Evolutionary conservation across 805 yeast genomes (phyloP).

Genomic region (Scheffersomyces amazonensis): DNA sequence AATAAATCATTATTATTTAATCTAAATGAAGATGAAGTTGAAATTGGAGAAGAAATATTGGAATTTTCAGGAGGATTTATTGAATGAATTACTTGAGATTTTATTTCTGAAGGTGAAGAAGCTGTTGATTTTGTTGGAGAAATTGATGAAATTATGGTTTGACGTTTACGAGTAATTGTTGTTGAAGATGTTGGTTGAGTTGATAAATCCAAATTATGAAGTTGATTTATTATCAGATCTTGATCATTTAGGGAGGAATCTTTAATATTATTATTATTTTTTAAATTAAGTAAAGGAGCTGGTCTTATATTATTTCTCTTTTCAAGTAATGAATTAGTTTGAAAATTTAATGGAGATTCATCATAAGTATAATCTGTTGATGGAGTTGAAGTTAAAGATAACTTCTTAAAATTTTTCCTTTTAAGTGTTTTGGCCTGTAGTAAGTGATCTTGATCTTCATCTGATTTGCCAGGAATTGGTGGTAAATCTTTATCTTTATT

Average conservation of each 20-base stretch:
- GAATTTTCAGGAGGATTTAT: conserved; percentile 2
- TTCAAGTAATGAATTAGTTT: conserved; percentile 13
- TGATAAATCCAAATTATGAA: conserved; percentile 20
- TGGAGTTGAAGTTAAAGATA: conserved; percentile 20
- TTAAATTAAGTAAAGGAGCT: conserved; percentile 26
- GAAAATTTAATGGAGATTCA: conserved; percentile 5
- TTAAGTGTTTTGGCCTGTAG: conserved; percentile 33
- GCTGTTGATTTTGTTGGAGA: conserved; percentile 35
- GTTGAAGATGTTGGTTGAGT: conserved; percentile 1
- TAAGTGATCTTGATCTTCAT: conserved; percentile 9
- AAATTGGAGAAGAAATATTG: conserved; percentile 24
- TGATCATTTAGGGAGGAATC: conserved; percentile 22
- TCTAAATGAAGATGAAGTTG: conserved; percentile 29
- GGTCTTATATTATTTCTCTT: conserved; percentile 21
- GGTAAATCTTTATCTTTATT: conserved; percentile 35
- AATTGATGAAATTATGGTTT: conserved; percentile 40
- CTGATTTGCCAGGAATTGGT: conserved; percentile 26
- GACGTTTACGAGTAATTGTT: conserved; percentile 25
- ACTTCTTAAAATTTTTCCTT: conserved; percentile 39
- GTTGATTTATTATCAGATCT: conserved; percentile 22
- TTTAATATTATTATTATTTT: not conserved
- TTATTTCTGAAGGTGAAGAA: conserved; percentile 15
- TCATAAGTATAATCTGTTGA: not conserved
- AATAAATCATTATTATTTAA: conserved; percentile 60
- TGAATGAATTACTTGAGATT: conserved; percentile 2